These are phyloP conservation scores for Phytophthora sp. DNA, from an alignment of 352 stramenopile species.

Conservation along the genomic window DNA sequence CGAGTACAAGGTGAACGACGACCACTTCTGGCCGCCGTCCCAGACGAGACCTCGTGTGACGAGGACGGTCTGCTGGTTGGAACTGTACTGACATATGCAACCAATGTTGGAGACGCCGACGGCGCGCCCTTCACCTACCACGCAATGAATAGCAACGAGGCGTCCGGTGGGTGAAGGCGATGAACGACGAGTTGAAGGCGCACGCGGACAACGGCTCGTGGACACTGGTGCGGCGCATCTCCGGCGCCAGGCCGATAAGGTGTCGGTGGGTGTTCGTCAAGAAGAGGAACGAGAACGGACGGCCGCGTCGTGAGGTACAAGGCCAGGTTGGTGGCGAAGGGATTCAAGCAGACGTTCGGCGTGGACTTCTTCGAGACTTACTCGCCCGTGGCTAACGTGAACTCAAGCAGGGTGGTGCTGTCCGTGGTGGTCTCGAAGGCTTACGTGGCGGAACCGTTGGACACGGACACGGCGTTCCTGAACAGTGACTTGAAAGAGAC, in stretches of 20 bases:
- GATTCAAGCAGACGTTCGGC: slow-evolving; percentile 17
- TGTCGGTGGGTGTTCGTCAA: slow-evolving; percentile 11
- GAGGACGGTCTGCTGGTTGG: neutral
- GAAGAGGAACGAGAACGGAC: slow-evolving; percentile 9
- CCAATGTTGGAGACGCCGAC: neutral
- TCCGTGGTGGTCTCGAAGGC: neutral
- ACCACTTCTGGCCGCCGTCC: no score
- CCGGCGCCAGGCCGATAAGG: neutral
- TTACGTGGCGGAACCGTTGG: slow-evolving; percentile 8
- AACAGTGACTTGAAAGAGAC: slow-evolving; percentile 1
- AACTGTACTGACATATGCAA: slow-evolving; percentile 5
- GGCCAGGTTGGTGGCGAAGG: neutral
- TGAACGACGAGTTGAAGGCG: neutral
- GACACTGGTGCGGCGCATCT: neutral
- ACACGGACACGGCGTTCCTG: slow-evolving; percentile 15
- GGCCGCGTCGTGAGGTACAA: neutral
- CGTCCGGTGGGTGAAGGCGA: neutral
- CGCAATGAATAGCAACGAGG: neutral
- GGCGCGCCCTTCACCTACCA: slow-evolving; percentile 8
- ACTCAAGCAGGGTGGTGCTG: slow-evolving; percentile 17
- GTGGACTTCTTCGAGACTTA: slow-evolving; percentile 17
- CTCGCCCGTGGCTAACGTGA: slow-evolving; percentile 22
- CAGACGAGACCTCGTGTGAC: slow-evolving; percentile 8
- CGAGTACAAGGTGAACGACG: neutral
- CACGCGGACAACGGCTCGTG: slow-evolving; percentile 2